Evolutionary conservation across 2,329 filamentous ascomycete species (phyloP), one percentile per base, ranked within the genome.

Genomic region (Endoconidiophora laricicola): DNA sequence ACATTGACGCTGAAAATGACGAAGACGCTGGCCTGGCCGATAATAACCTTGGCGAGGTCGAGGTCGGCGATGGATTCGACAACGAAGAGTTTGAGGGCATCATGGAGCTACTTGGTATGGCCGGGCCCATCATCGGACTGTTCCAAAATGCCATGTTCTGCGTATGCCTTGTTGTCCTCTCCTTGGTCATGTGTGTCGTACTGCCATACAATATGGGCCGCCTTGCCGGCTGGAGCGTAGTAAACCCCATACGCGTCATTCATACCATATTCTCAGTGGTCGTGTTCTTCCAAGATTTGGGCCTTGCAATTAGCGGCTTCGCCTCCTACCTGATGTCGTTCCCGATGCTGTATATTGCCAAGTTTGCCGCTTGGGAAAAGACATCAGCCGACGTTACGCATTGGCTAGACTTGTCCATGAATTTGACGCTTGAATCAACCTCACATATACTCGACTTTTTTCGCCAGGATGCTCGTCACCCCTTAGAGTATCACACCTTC

Each of bases 101-200:
- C 48, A 79, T 98, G 69, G 91, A 98, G 62, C 76, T 98, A 14
- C 83, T 98, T 53, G 91, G 91, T 37, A 93, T 98, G 83, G 86
- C 93, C 59, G 91, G 91, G 0, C 91, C 91, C 0, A 72, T 98
- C 2, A 81, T 83, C 12, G 87, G 86, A 2, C 73, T 98, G 4
- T 79, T 96, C 57, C 91, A 98, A 60, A 98, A 98, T 57, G 87
- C 85, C 50, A 79, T 95, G 14, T 98, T 98, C 64, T 94, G 90
- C 61, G 82, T 84, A 6, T 81, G 96, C 43, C 72, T 98, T 24
- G 86, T 98, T 12, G 83, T 85, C 1, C 76, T 90, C 47, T 94
- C 88, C 12, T 79, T 98, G 40, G 81, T 86, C 48, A 69, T 83
- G 52, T 90, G 87, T 47, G 78, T 96, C 42, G 94, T 91, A 67